A percentile compares a stretch with the other conserved stretches of the same genome.
Evolutionary conservation across 2,329 filamentous ascomycete genomes (phyloP).

Genomic region (Colletotrichum sp.): DNA sequence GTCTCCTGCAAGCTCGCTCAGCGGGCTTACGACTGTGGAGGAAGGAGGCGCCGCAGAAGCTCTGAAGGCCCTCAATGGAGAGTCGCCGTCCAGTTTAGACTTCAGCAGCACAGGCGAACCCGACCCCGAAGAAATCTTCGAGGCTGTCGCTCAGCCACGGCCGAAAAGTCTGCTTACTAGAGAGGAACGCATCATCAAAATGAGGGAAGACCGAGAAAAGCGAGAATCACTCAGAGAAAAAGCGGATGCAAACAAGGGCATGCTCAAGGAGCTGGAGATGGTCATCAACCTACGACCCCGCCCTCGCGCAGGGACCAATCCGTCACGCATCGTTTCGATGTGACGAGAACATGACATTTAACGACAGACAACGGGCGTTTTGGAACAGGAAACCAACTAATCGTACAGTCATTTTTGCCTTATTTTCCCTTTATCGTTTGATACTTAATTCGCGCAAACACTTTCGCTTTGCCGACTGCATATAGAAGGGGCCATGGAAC

Average conservation of each 20-base stretch:
- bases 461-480: neutral
- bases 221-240: slow-evolving; percentile 75
- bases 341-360: slow-evolving; percentile 31
- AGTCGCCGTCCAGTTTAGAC: slow-evolving; percentile 56
- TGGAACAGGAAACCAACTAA: slow-evolving; percentile 1
- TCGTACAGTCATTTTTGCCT: slow-evolving; percentile 17
- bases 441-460: slow-evolving; percentile 3
- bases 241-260: slow-evolving; percentile 81
- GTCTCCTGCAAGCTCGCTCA: slow-evolving; percentile 66
- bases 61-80: slow-evolving; percentile 76
- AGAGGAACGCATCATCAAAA: slow-evolving; percentile 85
- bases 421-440: neutral
- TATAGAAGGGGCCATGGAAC: slow-evolving; percentile 7
- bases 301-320: slow-evolving; percentile 38
- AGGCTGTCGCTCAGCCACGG: slow-evolving; percentile 79
- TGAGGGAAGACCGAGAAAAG: slow-evolving; percentile 83
- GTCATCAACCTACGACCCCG: slow-evolving; percentile 69
- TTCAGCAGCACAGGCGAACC: slow-evolving; percentile 60
- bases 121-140: slow-evolving; percentile 83
- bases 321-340: slow-evolving; percentile 47
- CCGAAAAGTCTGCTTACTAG: slow-evolving; percentile 75
- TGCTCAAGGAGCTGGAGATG: slow-evolving; percentile 92
- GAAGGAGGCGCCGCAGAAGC: slow-evolving; percentile 46
- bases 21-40: slow-evolving; percentile 69
- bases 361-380: slow-evolving; percentile 16